Evolutionary conservation across 2,329 filamentous ascomycete species (phyloP), one percentile per base, ranked within the genome.

Genomic region (Colletotrichum echinochloae): DNA sequence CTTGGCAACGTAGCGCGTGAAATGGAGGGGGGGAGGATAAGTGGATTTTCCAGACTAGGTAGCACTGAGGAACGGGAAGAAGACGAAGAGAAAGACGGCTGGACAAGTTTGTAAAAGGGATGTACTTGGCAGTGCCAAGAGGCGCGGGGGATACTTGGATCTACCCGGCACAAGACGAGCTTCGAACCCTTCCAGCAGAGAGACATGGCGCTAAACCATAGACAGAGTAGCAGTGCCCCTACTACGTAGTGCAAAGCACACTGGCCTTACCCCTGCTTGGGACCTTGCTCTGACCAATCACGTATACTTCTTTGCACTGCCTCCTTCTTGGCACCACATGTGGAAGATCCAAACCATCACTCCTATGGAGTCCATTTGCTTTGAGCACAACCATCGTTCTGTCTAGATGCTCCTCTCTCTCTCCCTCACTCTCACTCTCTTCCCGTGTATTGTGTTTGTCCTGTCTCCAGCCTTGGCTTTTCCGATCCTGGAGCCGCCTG

Each of bases 311-410:
- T 70, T 56, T 71, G 69, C 69, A 71, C 69, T 71, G 69, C 69
- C 69, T 71, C 69, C 5, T 65, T 71, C 69, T 71, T 71, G 69
- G 69, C 69, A 70, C 69, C 65, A 65, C 69, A 60, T 65, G 55
- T 71, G 65, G 65, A 23, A 71, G 69, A 71, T 65, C 65, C 69
- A 70, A 70, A 71, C 69, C 56, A 66, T 69, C 65, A 49, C 49
- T 61, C 39, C 14, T 39, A 33, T 49, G 41, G 49, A 60, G 26
- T 51, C 6, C 26, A 30, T 51, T 51, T 30, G 57, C 26, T 48
- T 35, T 60, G 56, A 54, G 28, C 35, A 63, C 60, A 64, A 64
- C 60, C 60, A 28, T 35, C 60, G 37, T 41, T 39, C 51, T 35
- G 33, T 51, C 59, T 60, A 12, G 30, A 51, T 39, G 44, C 59